These are phyloP conservation scores for Nannizzia gypsea DNA, from an alignment of 2,329 filamentous ascomycete species.

Conservation along the genomic window DNA sequence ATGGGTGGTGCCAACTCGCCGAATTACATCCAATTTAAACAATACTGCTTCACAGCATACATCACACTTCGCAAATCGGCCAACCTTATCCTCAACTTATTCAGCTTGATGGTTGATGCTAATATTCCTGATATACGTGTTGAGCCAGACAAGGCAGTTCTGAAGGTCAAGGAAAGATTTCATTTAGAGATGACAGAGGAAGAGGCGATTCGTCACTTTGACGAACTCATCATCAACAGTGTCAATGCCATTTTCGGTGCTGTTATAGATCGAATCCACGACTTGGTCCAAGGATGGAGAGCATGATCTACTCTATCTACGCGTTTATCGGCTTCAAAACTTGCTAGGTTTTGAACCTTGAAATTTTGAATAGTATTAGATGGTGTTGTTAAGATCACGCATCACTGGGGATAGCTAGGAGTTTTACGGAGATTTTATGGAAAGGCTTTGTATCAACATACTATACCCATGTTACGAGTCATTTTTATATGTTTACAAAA, in stretches of 20 bases:
- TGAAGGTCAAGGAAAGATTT: conserved; percentile 91
- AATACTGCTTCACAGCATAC: conserved; percentile 93
- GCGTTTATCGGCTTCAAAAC: not conserved
- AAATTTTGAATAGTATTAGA: not conserved
- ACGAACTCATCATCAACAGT: conserved; percentile 80
- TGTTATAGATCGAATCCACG: conserved; percentile 89
- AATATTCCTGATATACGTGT: conserved; percentile 92
- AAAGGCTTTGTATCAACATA: not conserved
- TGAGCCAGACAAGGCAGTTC: conserved; percentile 83
- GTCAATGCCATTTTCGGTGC: conserved; percentile 82
- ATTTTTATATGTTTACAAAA: not conserved
- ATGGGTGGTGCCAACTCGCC: conserved; percentile 79
- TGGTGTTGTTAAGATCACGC: not conserved
- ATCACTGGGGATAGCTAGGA: not conserved
- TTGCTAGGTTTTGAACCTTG: not conserved
- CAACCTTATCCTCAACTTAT: conserved; percentile 86
- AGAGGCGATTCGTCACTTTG: conserved; percentile 78
- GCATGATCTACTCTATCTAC: conserved; percentile 27
- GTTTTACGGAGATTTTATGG: not conserved
- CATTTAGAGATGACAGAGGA: conserved; percentile 85
- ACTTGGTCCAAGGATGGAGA: conserved; percentile 82
- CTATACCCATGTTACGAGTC: not conserved
- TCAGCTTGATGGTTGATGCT: conserved; percentile 92
- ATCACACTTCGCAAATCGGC: conserved; percentile 79
- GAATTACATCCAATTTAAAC: conserved; percentile 80